phyloP scores from a whole-genome alignment of 192 early-diverging fungal species.

The Coemansia sp. region DNA sequence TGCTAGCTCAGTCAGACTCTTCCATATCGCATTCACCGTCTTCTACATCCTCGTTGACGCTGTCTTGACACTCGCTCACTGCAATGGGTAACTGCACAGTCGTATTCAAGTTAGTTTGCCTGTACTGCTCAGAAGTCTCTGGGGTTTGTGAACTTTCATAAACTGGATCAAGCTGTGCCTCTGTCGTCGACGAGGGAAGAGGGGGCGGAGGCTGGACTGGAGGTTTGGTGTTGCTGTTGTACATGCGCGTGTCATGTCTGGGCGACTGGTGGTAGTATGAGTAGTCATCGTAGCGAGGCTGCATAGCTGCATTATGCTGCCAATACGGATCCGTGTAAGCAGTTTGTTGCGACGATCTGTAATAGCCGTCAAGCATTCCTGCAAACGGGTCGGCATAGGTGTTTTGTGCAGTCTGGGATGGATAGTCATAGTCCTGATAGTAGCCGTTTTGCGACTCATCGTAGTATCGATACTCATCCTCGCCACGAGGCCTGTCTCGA shows the following conservation, averaged over 20 bases:
- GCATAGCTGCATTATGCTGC: not conserved
- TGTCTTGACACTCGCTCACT: not conserved
- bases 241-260: not conserved
- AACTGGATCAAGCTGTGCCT: not conserved
- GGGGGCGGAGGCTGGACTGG: not conserved
- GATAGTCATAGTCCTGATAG: not conserved
- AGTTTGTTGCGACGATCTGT: slow-evolving; percentile 9
- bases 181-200: not conserved
- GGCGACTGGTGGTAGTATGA: not conserved
- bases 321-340: not conserved
- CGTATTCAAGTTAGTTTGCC: not conserved
- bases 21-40: slow-evolving; percentile 57
- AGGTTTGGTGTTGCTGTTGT: not conserved
- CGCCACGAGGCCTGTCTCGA: not conserved
- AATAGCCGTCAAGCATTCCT: slow-evolving; percentile 36
- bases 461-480: slow-evolving; percentile 10
- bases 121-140: not conserved
- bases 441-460: slow-evolving; percentile 6
- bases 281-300: not conserved
- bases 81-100: not conserved
- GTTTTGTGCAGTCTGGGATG: not conserved
- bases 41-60: slow-evolving; percentile 25
- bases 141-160: not conserved
- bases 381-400: slow-evolving; percentile 17
- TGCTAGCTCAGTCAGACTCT: slow-evolving; percentile 29